phyloP scores from a whole-genome alignment of 75 land plant genomes.

The Larix kaempferi region DNA sequence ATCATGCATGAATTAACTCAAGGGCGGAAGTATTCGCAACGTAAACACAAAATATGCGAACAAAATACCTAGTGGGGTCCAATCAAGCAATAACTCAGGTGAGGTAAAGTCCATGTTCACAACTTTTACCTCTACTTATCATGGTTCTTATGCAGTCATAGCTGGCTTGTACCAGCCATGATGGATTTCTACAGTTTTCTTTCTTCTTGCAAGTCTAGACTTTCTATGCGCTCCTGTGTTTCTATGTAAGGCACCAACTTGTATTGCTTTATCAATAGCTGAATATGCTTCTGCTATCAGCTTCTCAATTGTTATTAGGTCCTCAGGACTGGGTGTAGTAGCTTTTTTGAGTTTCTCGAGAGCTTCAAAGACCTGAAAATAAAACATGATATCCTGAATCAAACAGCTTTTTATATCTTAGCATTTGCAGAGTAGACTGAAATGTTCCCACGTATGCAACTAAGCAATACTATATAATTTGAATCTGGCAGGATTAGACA shows the following conservation, averaged over 20 bases:
- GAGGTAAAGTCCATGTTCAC: conserved; percentile 2
- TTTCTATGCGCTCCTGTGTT: conserved; percentile 89
- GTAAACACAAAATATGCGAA: background rate
- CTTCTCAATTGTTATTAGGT: conserved; percentile 68
- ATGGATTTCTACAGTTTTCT: conserved; percentile 77
- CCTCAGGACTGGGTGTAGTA: conserved; percentile 54
- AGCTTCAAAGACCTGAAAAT: conserved; percentile 65
- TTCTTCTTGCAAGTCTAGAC: conserved; percentile 88
- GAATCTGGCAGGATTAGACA: background rate
- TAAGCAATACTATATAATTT: background rate
- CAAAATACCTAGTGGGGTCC: background rate
- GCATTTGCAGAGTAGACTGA: conserved; percentile 2
- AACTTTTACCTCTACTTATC: background rate
- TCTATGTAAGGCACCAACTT: conserved; percentile 64
- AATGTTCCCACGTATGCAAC: background rate
- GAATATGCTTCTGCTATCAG: conserved; percentile 88
- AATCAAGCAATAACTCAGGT: background rate
- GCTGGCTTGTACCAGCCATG: conserved; percentile 87
- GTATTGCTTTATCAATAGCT: conserved; percentile 84
- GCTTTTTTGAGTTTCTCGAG: conserved; percentile 74
- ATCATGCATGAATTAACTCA: background rate
- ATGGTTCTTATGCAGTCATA: conserved; percentile 22
- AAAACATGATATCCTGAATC: background rate
- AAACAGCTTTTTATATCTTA: background rate
- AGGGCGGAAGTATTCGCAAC: background rate